Evolutionary conservation across 371 early-diverging fungal species (phyloP), one percentile per base, ranked within the genome.

Genomic region (Mucor piriformis): DNA sequence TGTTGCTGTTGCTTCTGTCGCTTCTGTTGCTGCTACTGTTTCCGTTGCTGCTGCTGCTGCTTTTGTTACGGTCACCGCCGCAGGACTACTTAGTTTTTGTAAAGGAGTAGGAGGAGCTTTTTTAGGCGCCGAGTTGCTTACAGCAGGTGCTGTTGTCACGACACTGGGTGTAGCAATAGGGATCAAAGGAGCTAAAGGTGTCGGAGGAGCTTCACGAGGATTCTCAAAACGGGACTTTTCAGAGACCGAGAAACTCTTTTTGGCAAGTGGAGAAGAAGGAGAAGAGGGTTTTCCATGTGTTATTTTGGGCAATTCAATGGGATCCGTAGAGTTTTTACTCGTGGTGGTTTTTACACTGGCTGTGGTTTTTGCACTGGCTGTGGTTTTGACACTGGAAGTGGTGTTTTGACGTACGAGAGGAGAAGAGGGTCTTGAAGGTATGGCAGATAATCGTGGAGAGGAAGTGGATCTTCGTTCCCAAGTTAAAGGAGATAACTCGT

Each of bases 401-500:
- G 52, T 59, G 20, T 51, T 59, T 25, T 56, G 56, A 29, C 50
- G 44, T 0, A 34, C 32, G 12, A 64, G 16, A 0, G 65, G 59
- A 11, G 55, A 48, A 11, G 50, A 54, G 12, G 65, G 59, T 44
- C 57, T 50, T 10, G 64, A 16, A 7, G 53, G 12, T 16, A 53
- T 18, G 32, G 61, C 48, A 7, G 70, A 65, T 24, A 59, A 13
- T 43, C 68, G 38, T 16, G 67, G 64, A 5, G 61, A 63, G 35
- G 72, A 52, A 6, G 64, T 69, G 3, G 73, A 73, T 3, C 74
- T 60, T 2, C 73, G 57, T 48, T 76, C 69, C 77, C 77, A 76
- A 8, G 61, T 58, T 10, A 54, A 50, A 15, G 57, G 57, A 12
- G 29, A 13, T 10, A 43, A 48, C 15, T 61, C 61, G 1, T 56